Base-by-base conservation (phyloP, 1,284 basidiomycete genomes). In the Naganishia cerealis region DNA sequence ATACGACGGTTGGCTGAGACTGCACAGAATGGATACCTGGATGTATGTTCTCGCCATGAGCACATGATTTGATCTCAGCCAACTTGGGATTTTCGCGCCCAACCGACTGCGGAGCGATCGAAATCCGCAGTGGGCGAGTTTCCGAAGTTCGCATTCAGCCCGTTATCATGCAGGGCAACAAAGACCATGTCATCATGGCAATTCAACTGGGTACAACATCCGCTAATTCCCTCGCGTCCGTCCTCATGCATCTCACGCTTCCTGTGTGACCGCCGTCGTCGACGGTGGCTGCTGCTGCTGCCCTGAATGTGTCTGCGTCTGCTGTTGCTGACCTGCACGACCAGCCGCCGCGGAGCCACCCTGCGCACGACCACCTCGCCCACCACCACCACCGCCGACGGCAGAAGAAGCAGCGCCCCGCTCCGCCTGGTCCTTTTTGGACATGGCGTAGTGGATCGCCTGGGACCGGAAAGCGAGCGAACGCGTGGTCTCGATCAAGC, bases 401-500 rank as follows among this genome's bases (percentile, higher is more conserved):
- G 36, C 33, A n/a, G n/a, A 38, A 29, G 39, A 29, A 0, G 54
- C 62, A 36, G 58, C 72, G 66, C 71, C 57, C 26, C 71, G 55
- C 36, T 71, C 73, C 36, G 66, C 71, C 48, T 67, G 68, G 3
- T 48, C 67, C 39, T 71, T 72, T 68, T 72, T 75, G 57, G 76
- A 73, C 83, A 94, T 89, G 13, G 92, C 90, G n/a, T 88, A 89
- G 21, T 91, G 90, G 71, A 96, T 83, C 4, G 92, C 92, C 78
- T 94, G 91, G 1, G 93, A 94, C 70, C 93, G 88, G 83, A 95
- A 88, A 3, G 92, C 88, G 67, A 98, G 85, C 36, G 93, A 92
- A 62, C 93, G 88, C 1, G 94, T 96, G 81, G 94, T 95, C 80
- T 98, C 95, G 75, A 98, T 97, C 74, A 98, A 89, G 10, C 90